These are phyloP conservation scores for Acer negundo DNA, from an alignment of 345 rosid species.

Conservation along the genomic window DNA sequence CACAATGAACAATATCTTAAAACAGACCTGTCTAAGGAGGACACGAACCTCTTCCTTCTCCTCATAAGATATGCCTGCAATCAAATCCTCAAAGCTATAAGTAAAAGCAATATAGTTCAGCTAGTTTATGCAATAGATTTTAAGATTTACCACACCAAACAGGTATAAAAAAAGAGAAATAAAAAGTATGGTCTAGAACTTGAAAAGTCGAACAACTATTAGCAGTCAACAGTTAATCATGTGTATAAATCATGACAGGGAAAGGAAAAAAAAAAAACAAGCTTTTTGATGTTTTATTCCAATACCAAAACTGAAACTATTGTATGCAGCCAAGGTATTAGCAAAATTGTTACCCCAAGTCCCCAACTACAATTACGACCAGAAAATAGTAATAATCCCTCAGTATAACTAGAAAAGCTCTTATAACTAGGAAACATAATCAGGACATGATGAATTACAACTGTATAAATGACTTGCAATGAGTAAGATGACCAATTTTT, in stretches of 20 bases:
- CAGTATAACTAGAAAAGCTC: neutral
- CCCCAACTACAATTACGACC: neutral
- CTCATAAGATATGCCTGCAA: constrained; percentile 73
- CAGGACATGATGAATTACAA: neutral
- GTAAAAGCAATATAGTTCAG: constrained; percentile 18
- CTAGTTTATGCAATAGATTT: constrained; percentile 11
- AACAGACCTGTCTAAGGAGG: constrained; percentile 81
- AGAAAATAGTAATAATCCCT: neutral
- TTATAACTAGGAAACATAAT: neutral
- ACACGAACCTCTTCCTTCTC: constrained; percentile 97
- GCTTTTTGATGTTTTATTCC: neutral
- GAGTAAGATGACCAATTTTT: neutral
- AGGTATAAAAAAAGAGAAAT: neutral
- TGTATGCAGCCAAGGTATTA: neutral
- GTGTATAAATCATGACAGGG: neutral
- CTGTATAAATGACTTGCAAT: neutral
- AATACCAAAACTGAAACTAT: neutral
- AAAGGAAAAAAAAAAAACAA: neutral
- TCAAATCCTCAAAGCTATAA: constrained; percentile 13
- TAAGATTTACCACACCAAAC: constrained; percentile 17
- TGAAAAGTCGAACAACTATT: neutral
- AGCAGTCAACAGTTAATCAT: neutral
- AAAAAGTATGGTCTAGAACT: neutral
- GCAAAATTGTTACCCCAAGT: neutral
- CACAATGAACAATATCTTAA: constrained; percentile 16